Evolutionary conservation across 1,139 yeast species (phyloP).

Genomic region (Tardiomyces digboiensis): DNA sequence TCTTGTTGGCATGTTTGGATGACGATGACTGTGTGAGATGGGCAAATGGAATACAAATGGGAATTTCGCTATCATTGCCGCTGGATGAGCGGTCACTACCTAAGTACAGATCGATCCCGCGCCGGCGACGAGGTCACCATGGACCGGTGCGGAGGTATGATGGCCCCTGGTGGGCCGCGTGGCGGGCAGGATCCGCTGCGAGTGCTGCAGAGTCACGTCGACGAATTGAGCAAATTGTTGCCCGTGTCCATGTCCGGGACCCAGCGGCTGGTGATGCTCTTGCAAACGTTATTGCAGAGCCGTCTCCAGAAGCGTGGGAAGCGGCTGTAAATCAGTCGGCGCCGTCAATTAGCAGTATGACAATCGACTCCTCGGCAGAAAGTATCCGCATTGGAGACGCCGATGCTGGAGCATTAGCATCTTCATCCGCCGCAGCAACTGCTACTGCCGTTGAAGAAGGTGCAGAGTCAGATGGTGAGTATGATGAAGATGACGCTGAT

Average conservation of each 20-base stretch:
- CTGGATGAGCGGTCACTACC: constrained; percentile 31
- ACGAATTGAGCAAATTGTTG: not conserved
- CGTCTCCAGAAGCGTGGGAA: not conserved
- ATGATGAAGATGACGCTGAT: not conserved
- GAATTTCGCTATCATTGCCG: constrained; percentile 32
- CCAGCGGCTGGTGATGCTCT: not conserved
- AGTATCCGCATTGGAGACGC: too few species aligned
- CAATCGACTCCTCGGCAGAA: too few species aligned
- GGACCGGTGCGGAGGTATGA: not conserved
- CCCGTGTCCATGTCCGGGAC: not conserved
- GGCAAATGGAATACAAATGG: constrained; percentile 37
- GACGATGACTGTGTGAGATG: constrained; percentile 53
- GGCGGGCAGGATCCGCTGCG: not conserved
- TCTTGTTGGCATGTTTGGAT: constrained; percentile 42
- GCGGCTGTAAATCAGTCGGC: too few species aligned
- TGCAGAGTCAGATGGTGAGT: not conserved
- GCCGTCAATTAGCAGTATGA: too few species aligned
- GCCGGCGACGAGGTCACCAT: constrained; percentile 16
- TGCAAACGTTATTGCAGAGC: not conserved
- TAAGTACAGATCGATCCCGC: constrained; percentile 24
- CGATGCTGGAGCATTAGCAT: too few species aligned
- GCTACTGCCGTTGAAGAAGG: not conserved
- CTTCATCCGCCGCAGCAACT: too few species aligned
- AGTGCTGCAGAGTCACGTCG: not conserved
- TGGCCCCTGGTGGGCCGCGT: not conserved